Percentiles rank a stretch among this genome's conserved stretches.
phyloP scores from a whole-genome alignment of 2,329 filamentous ascomycete genomes.

The Byssochlamys sp. region DNA sequence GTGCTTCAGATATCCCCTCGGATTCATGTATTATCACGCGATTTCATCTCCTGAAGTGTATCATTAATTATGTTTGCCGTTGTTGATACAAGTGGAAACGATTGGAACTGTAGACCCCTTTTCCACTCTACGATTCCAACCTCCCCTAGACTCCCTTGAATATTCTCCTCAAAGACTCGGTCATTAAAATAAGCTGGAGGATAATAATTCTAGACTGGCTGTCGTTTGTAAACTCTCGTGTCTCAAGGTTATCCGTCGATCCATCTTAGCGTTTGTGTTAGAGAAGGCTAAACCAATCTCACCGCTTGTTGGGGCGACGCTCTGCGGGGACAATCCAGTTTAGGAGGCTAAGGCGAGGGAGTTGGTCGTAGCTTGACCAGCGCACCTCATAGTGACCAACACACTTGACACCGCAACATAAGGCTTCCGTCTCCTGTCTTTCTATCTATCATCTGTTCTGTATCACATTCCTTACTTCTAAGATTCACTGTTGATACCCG shows the following conservation, averaged over 20 bases:
- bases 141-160: not conserved
- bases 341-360: not conserved
- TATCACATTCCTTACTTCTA: constrained; percentile 7
- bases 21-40: not conserved
- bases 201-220: not conserved
- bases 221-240: not conserved
- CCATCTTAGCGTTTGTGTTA: not conserved
- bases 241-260: constrained; percentile 1
- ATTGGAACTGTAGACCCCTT: not conserved
- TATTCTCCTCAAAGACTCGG: not conserved
- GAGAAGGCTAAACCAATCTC: not conserved
- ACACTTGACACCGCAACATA: constrained; percentile 6
- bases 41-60: not conserved
- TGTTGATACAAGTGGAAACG: not conserved
- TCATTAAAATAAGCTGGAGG: not conserved
- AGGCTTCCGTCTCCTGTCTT: constrained; percentile 11
- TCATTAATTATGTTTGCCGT: not conserved
- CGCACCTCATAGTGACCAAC: constrained; percentile 21
- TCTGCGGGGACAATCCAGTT: constrained; percentile 1
- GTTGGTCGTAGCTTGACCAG: constrained; percentile 6
- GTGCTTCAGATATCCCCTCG: not conserved
- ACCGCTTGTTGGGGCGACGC: constrained; percentile 4
- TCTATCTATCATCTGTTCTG: constrained; percentile 10
- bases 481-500: constrained; percentile 21
- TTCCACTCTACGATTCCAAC: not conserved